Percentiles rank a stretch among this genome's conserved stretches.
Evolutionary conservation across 2,329 filamentous ascomycete genomes (phyloP).

Genomic region (Cordyceps cicadae): DNA sequence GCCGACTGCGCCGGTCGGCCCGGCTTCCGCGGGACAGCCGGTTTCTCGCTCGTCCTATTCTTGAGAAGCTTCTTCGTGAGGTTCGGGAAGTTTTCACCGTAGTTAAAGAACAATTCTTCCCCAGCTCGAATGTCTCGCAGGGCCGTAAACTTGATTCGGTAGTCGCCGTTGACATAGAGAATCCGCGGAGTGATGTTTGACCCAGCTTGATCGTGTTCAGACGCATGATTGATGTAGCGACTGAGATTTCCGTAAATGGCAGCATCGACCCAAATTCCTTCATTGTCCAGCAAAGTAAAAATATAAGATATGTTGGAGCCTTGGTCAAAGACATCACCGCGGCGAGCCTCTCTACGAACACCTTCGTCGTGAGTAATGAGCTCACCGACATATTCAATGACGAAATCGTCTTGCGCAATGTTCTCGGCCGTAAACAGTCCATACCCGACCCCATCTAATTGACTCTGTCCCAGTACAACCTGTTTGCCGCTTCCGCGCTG

Average conservation of each 20-base stretch:
- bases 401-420: constrained; percentile 60
- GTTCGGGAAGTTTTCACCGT: constrained; percentile 61
- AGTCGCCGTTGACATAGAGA: constrained; percentile 65
- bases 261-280: constrained; percentile 63
- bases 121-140: constrained; percentile 58
- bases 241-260: constrained; percentile 72
- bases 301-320: constrained; percentile 56
- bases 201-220: constrained; percentile 39
- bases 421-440: constrained; percentile 66
- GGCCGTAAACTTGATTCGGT: constrained; percentile 68
- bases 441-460: constrained; percentile 60
- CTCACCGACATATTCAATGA: constrained; percentile 76
- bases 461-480: constrained; percentile 61
- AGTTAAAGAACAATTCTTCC: constrained; percentile 76
- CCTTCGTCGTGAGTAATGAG: constrained; percentile 63
- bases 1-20: constrained; percentile 15
- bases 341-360: constrained; percentile 55
- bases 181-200: constrained; percentile 59
- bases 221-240: constrained; percentile 75
- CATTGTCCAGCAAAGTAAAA: constrained; percentile 51
- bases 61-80: constrained; percentile 39
- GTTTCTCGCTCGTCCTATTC: constrained; percentile 27
- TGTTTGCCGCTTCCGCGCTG: constrained; percentile 60
- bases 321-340: constrained; percentile 53
- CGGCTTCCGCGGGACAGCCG: constrained; percentile 18